phyloP scores from a whole-genome alignment of 106 monocot genomes.

The Agapanthus africanus region DNA sequence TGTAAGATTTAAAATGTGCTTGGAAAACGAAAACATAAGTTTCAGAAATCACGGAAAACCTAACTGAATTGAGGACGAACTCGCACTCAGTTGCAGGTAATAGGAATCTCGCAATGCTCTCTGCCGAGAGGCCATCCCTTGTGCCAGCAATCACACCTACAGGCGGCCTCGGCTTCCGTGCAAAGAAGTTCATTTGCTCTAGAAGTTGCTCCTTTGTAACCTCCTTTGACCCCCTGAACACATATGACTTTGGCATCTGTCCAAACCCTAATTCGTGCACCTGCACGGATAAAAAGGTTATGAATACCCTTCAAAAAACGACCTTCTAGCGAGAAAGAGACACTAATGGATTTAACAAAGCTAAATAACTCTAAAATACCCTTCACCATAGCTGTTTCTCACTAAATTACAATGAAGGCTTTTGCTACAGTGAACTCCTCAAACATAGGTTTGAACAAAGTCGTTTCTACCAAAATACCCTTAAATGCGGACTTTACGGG shows the following conservation, averaged over 20 bases:
- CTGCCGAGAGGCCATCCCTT: constrained; percentile 79
- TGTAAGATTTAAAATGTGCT: background rate
- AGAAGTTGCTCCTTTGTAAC: constrained; percentile 85
- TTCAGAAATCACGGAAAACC: constrained; percentile 12
- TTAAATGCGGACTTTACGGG: too few species aligned
- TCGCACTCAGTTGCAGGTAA: constrained; percentile 84
- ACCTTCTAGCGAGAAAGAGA: background rate
- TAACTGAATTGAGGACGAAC: constrained; percentile 80
- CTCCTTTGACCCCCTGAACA: constrained; percentile 91
- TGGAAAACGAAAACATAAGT: background rate
- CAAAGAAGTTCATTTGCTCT: constrained; percentile 86
- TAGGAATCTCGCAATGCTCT: constrained; percentile 86
- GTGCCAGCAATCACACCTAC: constrained; percentile 87
- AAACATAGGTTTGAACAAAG: too few species aligned
- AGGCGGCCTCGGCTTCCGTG: constrained; percentile 50
- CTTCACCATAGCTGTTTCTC: too few species aligned
- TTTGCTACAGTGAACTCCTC: too few species aligned
- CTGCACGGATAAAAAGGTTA: constrained; percentile 28
- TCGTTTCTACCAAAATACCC: too few species aligned
- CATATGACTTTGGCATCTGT: constrained; percentile 73
- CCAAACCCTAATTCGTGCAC: constrained; percentile 94
- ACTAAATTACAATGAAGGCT: too few species aligned
- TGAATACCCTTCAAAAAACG: background rate
- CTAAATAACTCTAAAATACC: too few species aligned
- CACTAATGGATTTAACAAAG: background rate